Base-by-base conservation (phyloP, 495 filamentous ascomycete genomes). In the Pseudotulostoma volvatum region DNA sequence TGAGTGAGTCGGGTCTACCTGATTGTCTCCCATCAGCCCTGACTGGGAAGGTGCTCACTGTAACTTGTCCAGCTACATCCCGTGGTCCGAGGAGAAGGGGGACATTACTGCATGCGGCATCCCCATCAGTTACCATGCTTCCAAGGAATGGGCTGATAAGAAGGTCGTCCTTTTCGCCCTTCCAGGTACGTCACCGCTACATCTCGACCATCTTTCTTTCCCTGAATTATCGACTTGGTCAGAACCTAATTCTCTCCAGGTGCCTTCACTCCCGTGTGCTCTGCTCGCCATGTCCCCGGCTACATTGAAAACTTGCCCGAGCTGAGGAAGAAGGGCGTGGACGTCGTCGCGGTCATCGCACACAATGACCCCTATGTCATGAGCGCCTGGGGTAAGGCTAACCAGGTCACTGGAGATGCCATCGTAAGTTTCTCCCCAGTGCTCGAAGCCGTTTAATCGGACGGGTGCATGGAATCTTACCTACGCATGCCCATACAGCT, bases 331-430 rank as follows among this genome's bases (percentile, higher is more conserved):
- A 90, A 88, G 71, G 86, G 84, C 46, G 84, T 94, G 44, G 84
- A 94, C 60, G 53, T 81, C 39, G 73, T 95, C 43, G 70, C 81
- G 42, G 77, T 88, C 52, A 82, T 93, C 45, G 81, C 84, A 40
- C 83, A 66, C 70, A 94, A 96, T 59, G 86, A 94, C 68, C 70
- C 76, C 37, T 93, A 71, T 57, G 87, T 96, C 51, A 93, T 93
- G 84, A 76, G 74, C 52, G 88, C 88, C 38, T 96, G 88, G 88
- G 80, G 77, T 55, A 94, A 93, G 73, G 88, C 86, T 47, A 93
- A 94, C 65, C 70, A 69, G 23, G 70, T 92, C 50, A 81, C 75
- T 54, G 73, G 73, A 34, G 77, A 92, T 39, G 73, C 77, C 44
- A 84, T 92, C 50, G 81, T 88, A 60, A 44, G 77, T 64, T 18